Conservation (phyloP, 441 rosid species). For the Jatropha multifida region DNA sequence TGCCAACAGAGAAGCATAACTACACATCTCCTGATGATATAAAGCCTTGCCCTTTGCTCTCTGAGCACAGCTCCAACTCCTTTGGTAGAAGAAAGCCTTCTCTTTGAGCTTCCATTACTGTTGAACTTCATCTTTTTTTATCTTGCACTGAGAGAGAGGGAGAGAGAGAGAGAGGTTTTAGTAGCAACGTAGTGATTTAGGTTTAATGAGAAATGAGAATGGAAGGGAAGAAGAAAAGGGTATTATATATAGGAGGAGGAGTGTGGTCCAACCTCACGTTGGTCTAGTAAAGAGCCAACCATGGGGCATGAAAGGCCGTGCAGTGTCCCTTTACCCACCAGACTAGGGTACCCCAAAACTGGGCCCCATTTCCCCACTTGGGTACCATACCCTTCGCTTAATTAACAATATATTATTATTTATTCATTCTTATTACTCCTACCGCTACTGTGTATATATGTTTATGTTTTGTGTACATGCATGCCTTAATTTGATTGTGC, state of each 20-base stretch:
- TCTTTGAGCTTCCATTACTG: slow-evolving; percentile 65
- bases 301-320: slow-evolving; percentile 78
- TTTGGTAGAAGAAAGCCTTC: slow-evolving; percentile 78
- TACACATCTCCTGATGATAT: slow-evolving; percentile 88
- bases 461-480: no score
- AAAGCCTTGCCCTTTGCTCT: slow-evolving; percentile 89
- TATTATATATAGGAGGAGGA: slow-evolving; percentile 29
- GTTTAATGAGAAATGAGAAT: slow-evolving; percentile 7
- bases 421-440: no score
- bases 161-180: no score
- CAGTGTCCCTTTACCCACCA: slow-evolving; percentile 60
- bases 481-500: no score
- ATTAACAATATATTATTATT: no score
- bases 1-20: slow-evolving; percentile 98
- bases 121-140: slow-evolving; percentile 53
- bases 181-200: no score
- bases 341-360: slow-evolving; percentile 36
- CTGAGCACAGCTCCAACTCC: slow-evolving; percentile 72
- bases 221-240: slow-evolving; percentile 16
- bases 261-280: slow-evolving; percentile 43
- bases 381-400: background rate
- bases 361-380: slow-evolving; percentile 41
- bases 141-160: no score
- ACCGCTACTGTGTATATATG: no score
- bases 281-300: slow-evolving; percentile 66